Evolutionary conservation across 768 basidiomycete genomes (phyloP).

Genomic region (Panus rudis): DNA sequence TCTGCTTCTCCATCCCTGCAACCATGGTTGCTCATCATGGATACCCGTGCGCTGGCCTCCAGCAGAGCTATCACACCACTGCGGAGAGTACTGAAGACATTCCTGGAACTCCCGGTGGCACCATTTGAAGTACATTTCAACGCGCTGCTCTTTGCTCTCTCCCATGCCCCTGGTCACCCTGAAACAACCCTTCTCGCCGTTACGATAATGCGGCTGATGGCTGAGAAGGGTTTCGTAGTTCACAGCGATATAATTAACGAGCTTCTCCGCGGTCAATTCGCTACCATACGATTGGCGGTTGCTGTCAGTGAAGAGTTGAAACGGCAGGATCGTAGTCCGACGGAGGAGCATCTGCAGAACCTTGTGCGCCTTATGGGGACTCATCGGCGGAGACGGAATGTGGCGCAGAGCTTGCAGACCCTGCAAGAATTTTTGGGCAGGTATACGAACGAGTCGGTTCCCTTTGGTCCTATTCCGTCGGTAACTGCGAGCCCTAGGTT

Average conservation of each 20-base stretch:
- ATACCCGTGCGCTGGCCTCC: slow-evolving; percentile 3
- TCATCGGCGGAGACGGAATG: background rate
- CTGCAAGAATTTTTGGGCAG: background rate
- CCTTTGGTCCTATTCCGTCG: no score
- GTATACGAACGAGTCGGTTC: background rate
- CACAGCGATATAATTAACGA: slow-evolving; percentile 1
- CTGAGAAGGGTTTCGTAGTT: slow-evolving; percentile 1
- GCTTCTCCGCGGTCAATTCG: background rate
- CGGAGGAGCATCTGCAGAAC: slow-evolving; percentile 3
- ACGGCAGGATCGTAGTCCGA: background rate
- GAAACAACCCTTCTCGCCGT: slow-evolving; percentile 6
- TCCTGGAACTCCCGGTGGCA: background rate
- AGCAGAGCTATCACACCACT: background rate
- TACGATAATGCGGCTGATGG: slow-evolving; percentile 10
- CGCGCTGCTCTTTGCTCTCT: slow-evolving; percentile 11
- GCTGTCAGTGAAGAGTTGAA: slow-evolving; percentile 1
- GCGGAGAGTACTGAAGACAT: background rate
- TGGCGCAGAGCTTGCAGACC: background rate
- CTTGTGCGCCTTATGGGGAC: slow-evolving; percentile 2
- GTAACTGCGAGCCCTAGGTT: no score
- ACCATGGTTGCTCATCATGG: slow-evolving; percentile 1
- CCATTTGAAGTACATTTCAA: slow-evolving; percentile 13
- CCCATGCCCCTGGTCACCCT: slow-evolving; percentile 1
- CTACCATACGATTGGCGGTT: slow-evolving; percentile 1
- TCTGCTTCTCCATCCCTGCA: background rate